Conservation (phyloP, 2,329 filamentous ascomycete species). For the Trichoderma koningii region DNA sequence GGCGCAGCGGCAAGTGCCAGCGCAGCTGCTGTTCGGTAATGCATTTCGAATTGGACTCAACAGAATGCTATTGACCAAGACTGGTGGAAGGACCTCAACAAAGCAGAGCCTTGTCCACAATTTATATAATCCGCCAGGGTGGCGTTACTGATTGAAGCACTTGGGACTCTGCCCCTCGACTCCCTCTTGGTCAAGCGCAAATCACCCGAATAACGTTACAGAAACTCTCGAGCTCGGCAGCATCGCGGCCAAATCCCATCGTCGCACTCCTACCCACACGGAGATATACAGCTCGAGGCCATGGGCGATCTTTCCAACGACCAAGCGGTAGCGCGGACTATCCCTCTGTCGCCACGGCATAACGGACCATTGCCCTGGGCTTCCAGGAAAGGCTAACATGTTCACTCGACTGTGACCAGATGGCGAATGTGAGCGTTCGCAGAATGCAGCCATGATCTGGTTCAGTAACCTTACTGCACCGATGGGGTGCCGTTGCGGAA, state of each 20-base stretch:
- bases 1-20: slow-evolving; percentile 20
- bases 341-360: background rate
- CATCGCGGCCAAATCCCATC: slow-evolving; percentile 20
- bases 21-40: slow-evolving; percentile 2
- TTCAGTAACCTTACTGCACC: background rate
- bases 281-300: background rate
- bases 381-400: background rate
- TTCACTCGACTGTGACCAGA: background rate
- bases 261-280: slow-evolving; percentile 5
- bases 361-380: too few relatives aligned
- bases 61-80: background rate
- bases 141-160: background rate
- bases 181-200: background rate
- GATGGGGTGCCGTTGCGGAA: too few relatives aligned
- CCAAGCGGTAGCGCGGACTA: background rate
- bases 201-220: slow-evolving; percentile 11
- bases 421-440: background rate
- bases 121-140: background rate
- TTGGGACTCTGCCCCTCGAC: background rate
- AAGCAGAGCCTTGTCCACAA: background rate
- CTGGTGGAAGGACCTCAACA: background rate
- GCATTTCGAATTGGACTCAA: background rate
- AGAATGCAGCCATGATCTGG: background rate
- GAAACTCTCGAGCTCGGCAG: slow-evolving; percentile 16
- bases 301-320: background rate